Percentiles rank a stretch among this genome's conserved stretches.
These are phyloP conservation scores for Penicillium glabrum DNA, from an alignment of 2,329 filamentous ascomycete species.

Conservation along the genomic window DNA sequence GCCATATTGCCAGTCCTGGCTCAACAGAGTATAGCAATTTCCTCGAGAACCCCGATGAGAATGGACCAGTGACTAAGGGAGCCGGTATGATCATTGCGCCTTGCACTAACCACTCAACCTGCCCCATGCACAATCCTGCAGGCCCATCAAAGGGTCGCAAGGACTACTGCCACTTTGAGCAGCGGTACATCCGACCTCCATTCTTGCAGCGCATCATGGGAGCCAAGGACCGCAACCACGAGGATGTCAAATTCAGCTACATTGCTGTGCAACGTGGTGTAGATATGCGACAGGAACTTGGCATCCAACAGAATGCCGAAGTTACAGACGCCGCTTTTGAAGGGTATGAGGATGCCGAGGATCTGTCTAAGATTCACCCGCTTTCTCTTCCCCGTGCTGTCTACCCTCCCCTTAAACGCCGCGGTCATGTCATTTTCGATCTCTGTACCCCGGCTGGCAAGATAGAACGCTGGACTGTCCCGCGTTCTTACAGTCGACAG, in stretches of 20 bases:
- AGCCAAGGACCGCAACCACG: constrained; percentile 70
- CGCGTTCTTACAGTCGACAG: constrained; percentile 73
- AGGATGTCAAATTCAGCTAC: constrained; percentile 90
- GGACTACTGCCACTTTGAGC: constrained; percentile 87
- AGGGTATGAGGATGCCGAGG: constrained; percentile 62
- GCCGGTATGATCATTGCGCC: constrained; percentile 62
- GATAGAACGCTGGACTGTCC: constrained; percentile 92
- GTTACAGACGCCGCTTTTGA: constrained; percentile 67
- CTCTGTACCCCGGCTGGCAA: constrained; percentile 82
- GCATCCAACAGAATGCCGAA: constrained; percentile 52
- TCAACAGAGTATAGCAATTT: constrained; percentile 44
- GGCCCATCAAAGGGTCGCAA: constrained; percentile 73
- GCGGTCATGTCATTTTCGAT: constrained; percentile 85
- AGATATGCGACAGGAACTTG: constrained; percentile 50
- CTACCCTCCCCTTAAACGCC: constrained; percentile 79
- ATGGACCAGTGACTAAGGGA: constrained; percentile 47
- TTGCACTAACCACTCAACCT: constrained; percentile 85
- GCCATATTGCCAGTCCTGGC: constrained; percentile 66
- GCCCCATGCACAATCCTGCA: constrained; percentile 80
- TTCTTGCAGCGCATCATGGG: constrained; percentile 78
- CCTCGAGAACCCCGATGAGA: constrained; percentile 29
- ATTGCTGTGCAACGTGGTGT: constrained; percentile 78
- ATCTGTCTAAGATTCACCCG: constrained; percentile 43
- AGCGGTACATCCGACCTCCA: constrained; percentile 79
- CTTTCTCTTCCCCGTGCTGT: constrained; percentile 76